Base-by-base conservation (phyloP, 768 basidiomycete species). In the Lactarius trivialis region DNA sequence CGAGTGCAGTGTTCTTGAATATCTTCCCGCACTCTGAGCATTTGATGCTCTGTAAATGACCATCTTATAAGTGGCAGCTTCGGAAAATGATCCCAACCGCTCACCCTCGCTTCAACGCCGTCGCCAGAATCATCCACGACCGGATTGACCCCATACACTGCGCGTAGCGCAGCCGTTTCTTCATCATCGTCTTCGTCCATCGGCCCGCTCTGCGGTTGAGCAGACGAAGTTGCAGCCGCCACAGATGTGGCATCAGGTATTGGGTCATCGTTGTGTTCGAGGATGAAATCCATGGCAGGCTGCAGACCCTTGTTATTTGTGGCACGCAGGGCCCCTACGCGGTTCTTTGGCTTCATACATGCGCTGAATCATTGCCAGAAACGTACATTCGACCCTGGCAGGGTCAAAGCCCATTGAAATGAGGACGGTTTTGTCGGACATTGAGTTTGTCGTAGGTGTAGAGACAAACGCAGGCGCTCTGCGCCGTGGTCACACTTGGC, bases 341-440 rank as follows among this genome's bases (percentile, higher is more conserved):
- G 32, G 21, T 34, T 14, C 3, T 26, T 36, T 54, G 51, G 51
- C 24, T 51, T 39, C 32, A 45, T 45, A 33, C 36, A n/a, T 34
- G 55, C 33, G 51, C 14, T 30, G 55, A 51, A 56, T 28, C 32
- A 45, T 24, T 48, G 8, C 21, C 30, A 21, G 66, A 64, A 34
- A 75, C 89, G 70, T 68, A 95, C 93, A 96, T 69, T 93, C 91
- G 50, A 96, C 85, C 63, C 94, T 83, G 17, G 84, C 82, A 26
- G 81, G 71, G 64, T 94, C 89, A 68, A 97, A 97, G 14, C 94
- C 94, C 91, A 96, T 94, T 24, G 81, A 77, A 12, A 93, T 69
- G 36, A 98, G 78, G 15, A 84, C 83, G 17, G 91, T 88, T 75
- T 82, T 84, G 74, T 92, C 90, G 32, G 78, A 67, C 78, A 79